A percentile compares a stretch with the other conserved stretches of the same genome.
phyloP scores from a whole-genome alignment of 768 basidiomycete species.

The Russula ochroleuca region DNA sequence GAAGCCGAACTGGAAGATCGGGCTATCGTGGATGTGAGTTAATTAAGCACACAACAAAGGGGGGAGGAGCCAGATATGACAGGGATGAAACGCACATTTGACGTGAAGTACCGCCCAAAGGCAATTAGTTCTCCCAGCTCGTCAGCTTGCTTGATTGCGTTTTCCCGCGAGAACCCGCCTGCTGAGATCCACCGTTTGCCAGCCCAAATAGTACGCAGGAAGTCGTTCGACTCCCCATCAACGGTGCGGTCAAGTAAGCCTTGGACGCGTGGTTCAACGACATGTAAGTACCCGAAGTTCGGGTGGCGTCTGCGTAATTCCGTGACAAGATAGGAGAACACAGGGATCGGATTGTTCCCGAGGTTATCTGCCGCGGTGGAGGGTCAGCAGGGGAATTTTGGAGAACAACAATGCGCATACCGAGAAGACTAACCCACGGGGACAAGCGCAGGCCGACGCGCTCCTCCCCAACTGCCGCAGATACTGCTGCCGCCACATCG shows the following conservation, averaged over 20 bases:
- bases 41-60: neutral
- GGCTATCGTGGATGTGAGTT: slow-evolving; percentile 29
- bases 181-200: slow-evolving; percentile 40
- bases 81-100: slow-evolving; percentile 36
- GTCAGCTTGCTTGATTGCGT: slow-evolving; percentile 39
- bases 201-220: slow-evolving; percentile 46
- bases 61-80: no score
- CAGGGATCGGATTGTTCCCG: slow-evolving; percentile 53
- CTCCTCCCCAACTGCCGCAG: slow-evolving; percentile 40
- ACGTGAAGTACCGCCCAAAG: slow-evolving; percentile 35
- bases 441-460: slow-evolving; percentile 39
- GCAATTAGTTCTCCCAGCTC: slow-evolving; percentile 35
- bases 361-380: slow-evolving; percentile 36
- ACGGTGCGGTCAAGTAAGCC: slow-evolving; percentile 4
- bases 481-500: slow-evolving; percentile 41
- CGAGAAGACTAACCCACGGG: slow-evolving; percentile 34
- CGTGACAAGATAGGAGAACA: slow-evolving; percentile 48
- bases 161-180: slow-evolving; percentile 43
- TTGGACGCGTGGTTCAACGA: slow-evolving; percentile 33
- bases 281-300: slow-evolving; percentile 40
- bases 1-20: slow-evolving; percentile 33
- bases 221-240: slow-evolving; percentile 38
- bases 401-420: neutral
- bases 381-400: neutral
- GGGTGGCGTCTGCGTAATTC: slow-evolving; percentile 41